Conservation (phyloP, 345 rosid genomes). For the Acer negundo region DNA sequence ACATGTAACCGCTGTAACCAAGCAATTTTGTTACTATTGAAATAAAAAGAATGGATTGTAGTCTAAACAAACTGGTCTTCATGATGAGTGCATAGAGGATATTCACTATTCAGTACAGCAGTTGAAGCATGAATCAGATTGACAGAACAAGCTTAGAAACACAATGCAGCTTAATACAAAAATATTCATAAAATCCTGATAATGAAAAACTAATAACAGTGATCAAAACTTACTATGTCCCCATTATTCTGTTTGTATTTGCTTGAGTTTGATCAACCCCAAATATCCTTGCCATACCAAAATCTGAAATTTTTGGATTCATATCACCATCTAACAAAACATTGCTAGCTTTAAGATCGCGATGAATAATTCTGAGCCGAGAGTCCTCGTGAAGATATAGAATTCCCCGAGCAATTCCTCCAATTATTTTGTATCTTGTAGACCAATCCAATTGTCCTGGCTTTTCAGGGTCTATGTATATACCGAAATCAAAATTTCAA, state of each 20-base stretch:
- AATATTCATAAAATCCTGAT: background rate
- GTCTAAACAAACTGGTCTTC: too few species aligned
- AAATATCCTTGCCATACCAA: slow-evolving; percentile 39
- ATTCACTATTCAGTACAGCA: too few species aligned
- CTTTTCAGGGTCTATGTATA: slow-evolving; percentile 24
- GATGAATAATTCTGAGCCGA: slow-evolving; percentile 49
- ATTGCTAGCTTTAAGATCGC: slow-evolving; percentile 57
- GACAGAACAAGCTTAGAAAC: too few species aligned
- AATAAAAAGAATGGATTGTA: background rate
- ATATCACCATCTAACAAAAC: slow-evolving; percentile 35
- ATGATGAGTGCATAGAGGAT: too few species aligned
- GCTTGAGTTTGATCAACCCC: slow-evolving; percentile 24
- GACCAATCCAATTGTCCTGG: slow-evolving; percentile 44
- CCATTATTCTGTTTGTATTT: slow-evolving; percentile 28
- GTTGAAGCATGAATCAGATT: too few species aligned
- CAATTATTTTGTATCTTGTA: slow-evolving; percentile 47
- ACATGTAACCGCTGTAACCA: slow-evolving; percentile 31
- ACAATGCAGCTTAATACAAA: background rate
- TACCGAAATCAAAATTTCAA: background rate
- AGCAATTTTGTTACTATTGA: background rate
- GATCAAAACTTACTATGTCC: slow-evolving; percentile 23
- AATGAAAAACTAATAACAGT: background rate
- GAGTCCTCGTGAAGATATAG: slow-evolving; percentile 64
- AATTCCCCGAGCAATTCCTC: slow-evolving; percentile 55
- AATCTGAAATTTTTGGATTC: slow-evolving; percentile 36